phyloP scores from a whole-genome alignment of 2,329 filamentous ascomycete genomes.

The Pseudocercospora macadamiae region DNA sequence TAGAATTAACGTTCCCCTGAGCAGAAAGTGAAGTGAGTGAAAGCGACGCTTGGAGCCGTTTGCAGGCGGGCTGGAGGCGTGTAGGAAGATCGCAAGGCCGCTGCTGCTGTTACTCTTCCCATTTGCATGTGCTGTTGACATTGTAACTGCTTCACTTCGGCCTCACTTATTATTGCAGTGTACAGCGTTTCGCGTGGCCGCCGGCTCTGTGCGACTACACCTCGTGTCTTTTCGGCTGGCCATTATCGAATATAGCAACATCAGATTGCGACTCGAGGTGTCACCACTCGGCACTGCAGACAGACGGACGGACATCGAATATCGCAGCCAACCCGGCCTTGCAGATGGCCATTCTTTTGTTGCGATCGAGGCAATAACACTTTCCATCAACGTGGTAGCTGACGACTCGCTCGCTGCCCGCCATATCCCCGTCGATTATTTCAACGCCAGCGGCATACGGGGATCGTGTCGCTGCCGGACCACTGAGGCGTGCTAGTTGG shows the following conservation, averaged over 20 bases:
- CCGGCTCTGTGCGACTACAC: neutral
- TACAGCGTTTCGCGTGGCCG: no score
- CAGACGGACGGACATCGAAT: neutral
- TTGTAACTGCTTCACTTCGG: neutral
- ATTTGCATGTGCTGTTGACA: neutral
- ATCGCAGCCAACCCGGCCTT: neutral
- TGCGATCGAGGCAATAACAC: neutral
- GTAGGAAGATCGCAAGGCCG: neutral
- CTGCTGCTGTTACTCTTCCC: neutral
- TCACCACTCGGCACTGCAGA: no score
- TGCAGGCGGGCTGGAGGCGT: neutral
- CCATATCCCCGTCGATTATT: constrained; percentile 2
- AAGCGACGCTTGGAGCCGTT: neutral
- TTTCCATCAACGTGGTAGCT: neutral
- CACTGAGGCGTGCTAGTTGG: neutral
- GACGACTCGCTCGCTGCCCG: neutral
- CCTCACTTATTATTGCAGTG: neutral
- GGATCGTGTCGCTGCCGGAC: constrained; percentile 3
- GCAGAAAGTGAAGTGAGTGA: neutral
- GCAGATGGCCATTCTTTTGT: constrained; percentile 5
- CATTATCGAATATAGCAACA: neutral
- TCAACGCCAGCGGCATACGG: neutral
- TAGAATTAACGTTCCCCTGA: neutral
- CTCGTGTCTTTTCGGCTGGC: neutral
- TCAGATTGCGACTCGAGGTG: no score